phyloP scores from a whole-genome alignment of 1,284 basidiomycete species.

The Meira miltonrushii region DNA sequence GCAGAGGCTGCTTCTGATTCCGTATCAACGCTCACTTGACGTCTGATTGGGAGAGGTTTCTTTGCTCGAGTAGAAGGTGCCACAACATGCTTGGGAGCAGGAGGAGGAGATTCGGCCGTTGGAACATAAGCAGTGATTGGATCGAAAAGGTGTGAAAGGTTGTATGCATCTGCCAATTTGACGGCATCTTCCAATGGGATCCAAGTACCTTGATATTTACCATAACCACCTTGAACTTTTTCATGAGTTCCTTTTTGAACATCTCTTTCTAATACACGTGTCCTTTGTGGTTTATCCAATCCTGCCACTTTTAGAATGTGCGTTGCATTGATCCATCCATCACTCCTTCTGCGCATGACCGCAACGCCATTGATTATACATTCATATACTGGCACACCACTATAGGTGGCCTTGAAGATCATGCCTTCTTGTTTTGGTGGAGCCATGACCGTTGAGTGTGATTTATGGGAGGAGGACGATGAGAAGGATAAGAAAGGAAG shows the following conservation, averaged over 20 bases:
- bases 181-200: slow-evolving; percentile 90
- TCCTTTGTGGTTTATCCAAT: slow-evolving; percentile 97
- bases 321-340: slow-evolving; percentile 94
- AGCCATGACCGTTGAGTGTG: background rate
- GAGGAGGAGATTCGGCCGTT: slow-evolving; percentile 77
- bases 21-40: slow-evolving; percentile 47
- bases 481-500: too few relatives aligned
- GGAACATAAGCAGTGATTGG: slow-evolving; percentile 94
- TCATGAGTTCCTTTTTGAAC: slow-evolving; percentile 98
- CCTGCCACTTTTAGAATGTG: slow-evolving; percentile 99
- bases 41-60: slow-evolving; percentile 33
- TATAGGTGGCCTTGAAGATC: slow-evolving; percentile 52
- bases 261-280: slow-evolving; percentile 92
- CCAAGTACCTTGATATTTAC: slow-evolving; percentile 99
- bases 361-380: slow-evolving; percentile 59
- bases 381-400: slow-evolving; percentile 55
- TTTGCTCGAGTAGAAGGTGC: slow-evolving; percentile 48
- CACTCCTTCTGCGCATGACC: slow-evolving; percentile 91
- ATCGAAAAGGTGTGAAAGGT: slow-evolving; percentile 78
- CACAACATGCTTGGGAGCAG: slow-evolving; percentile 86
- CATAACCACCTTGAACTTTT: slow-evolving; percentile 98
- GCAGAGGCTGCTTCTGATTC: slow-evolving; percentile 36
- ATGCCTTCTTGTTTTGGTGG: slow-evolving; percentile 17
- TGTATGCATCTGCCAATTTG: slow-evolving; percentile 82
- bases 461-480: too few relatives aligned